A percentile compares a stretch with the other conserved stretches of the same genome.
These are phyloP conservation scores for Astrothelium macrocarpum DNA, from an alignment of 495 filamentous ascomycete species.

Conservation along the genomic window DNA sequence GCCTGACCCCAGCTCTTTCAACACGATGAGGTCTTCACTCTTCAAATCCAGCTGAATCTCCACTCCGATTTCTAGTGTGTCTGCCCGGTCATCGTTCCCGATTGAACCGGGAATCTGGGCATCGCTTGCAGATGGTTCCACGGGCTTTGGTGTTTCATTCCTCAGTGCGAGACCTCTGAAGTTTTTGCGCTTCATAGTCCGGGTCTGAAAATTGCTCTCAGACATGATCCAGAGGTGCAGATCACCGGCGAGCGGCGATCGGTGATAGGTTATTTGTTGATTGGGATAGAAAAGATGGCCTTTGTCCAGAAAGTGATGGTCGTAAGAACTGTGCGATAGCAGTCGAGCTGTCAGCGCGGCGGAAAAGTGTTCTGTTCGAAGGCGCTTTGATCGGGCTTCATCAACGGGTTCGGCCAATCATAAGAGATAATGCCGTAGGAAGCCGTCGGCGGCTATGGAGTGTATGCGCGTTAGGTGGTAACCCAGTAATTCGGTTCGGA, in stretches of 20 bases:
- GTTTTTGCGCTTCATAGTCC: constrained; percentile 96
- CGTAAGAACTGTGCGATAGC: neutral
- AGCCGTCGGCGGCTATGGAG: constrained; percentile 1
- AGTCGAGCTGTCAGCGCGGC: neutral
- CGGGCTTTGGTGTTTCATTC: constrained; percentile 50
- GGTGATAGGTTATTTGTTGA: neutral
- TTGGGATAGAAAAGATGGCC: neutral
- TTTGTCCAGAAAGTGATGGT: neutral
- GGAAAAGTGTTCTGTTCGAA: neutral
- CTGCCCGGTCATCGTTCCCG: constrained; percentile 55
- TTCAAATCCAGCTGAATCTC: constrained; percentile 90
- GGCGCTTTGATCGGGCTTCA: neutral
- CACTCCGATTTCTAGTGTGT: constrained; percentile 89
- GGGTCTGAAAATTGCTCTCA: constrained; percentile 66
- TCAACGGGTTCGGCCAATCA: neutral
- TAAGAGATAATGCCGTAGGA: neutral
- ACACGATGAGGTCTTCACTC: constrained; percentile 80
- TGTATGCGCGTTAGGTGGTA: neutral
- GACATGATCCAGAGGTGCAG: constrained; percentile 49
- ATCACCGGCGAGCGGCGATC: neutral
- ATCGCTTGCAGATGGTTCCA: constrained; percentile 50
- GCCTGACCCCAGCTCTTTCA: constrained; percentile 90
- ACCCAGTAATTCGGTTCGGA: neutral
- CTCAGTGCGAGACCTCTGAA: constrained; percentile 86
- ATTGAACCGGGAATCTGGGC: constrained; percentile 49